Evolutionary conservation across 169 alveolate species (phyloP), one percentile per base, ranked within the genome.

Genomic region (Cryptosporidium bovis): DNA sequence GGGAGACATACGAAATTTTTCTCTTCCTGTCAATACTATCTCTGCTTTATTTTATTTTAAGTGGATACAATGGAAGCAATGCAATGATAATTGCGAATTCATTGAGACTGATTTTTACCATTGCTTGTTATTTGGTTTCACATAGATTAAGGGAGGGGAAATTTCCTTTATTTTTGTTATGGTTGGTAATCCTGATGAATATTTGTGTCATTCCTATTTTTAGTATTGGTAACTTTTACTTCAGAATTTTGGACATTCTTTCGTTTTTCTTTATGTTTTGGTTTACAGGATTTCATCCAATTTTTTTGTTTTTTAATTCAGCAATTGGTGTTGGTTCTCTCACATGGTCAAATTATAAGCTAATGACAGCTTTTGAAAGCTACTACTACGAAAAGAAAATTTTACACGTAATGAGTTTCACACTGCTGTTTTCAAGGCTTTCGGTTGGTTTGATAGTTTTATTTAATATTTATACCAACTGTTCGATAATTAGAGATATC

Each of bases 221-320:
- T 27, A 77, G 71, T 51, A 36, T 62, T 20, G 71, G 44, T 58
- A 46, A 58, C 13, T 77, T 77, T 60, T 77, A 77, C 33, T 77
- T 77, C 48, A 31, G 87, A 31, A 40, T 77, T 27, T 13, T 77
- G 60, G 87, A 77, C 40, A 60, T 62, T 8, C 55, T 77, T 12
- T 60, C 77, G 18, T 77, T 56, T 60, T 77, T 77, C 29, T 77
- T 62, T 40, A 36, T 77, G 55, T 77, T 77, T 60, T 77, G 87
- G 87, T 62, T 77, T 12, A 77, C 87, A 33, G 87, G 87, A 13
- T 77, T 77, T 77, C 87, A 77, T 62, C 87, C 87, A 18, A 60
- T 77, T 34, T 60, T 62, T 40, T 34, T 77, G 27, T 46, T 77
- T 24, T 36, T 77, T 44, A 77, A 56, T 27, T 53, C 87, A 34